These are phyloP conservation scores for Thielaviopsis ethacetica DNA, from an alignment of 2,329 filamentous ascomycete species.

Conservation along the genomic window DNA sequence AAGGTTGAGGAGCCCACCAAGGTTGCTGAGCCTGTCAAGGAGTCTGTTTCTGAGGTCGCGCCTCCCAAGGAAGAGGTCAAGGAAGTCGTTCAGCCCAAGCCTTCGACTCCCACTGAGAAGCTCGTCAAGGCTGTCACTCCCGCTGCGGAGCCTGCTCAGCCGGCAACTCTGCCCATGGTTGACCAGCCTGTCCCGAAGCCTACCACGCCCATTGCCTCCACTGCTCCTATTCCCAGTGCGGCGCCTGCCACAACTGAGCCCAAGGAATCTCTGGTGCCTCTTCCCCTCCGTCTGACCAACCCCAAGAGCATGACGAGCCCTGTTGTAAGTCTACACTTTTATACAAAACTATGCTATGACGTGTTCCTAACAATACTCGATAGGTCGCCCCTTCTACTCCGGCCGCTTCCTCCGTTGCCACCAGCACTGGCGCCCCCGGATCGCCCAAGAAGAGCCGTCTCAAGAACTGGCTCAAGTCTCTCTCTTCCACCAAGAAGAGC, in stretches of 20 bases:
- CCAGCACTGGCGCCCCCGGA: neutral
- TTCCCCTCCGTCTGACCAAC: neutral
- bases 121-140: neutral
- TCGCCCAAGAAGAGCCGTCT: neutral
- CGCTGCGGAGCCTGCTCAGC: neutral
- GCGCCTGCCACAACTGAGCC: neutral
- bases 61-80: neutral
- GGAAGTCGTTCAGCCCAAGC: neutral
- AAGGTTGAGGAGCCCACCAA: neutral
- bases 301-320: neutral
- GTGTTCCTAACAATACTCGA: neutral
- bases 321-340: neutral
- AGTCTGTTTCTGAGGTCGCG: neutral
- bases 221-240: neutral
- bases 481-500: neutral
- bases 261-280: neutral
- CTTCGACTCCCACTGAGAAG: neutral
- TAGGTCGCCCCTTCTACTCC: neutral
- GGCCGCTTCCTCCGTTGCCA: neutral
- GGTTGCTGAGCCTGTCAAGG: neutral
- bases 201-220: neutral
- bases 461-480: constrained; percentile 2
- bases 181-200: neutral
- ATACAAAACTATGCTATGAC: no score
- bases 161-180: no score